These are phyloP conservation scores for Colletotrichum camelliae DNA, from an alignment of 2,329 filamentous ascomycete species.

Conservation along the genomic window DNA sequence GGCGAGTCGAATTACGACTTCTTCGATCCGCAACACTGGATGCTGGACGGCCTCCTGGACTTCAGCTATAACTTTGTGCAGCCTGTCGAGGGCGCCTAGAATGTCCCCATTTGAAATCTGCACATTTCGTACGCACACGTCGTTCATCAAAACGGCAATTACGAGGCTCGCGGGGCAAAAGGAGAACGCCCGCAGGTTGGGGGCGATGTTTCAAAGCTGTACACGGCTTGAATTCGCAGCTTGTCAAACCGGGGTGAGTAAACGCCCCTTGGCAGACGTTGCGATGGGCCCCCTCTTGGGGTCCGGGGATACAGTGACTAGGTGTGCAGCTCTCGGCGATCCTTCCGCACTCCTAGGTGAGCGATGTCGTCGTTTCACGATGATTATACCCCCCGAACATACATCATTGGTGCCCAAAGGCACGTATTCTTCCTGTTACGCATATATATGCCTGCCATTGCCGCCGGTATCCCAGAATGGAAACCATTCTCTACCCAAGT, in stretches of 20 bases:
- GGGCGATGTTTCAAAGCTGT: constrained; percentile 6
- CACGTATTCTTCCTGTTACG: background rate
- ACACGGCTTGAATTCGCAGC: background rate
- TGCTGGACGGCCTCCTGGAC: constrained; percentile 84
- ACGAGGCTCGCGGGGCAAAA: background rate
- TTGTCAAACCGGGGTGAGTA: constrained; percentile 16
- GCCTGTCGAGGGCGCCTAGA: constrained; percentile 58
- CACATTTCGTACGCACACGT: background rate
- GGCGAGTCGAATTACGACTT: constrained; percentile 80
- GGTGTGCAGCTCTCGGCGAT: constrained; percentile 18
- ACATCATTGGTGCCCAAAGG: background rate
- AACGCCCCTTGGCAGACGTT: constrained; percentile 16
- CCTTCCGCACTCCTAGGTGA: constrained; percentile 1
- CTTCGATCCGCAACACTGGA: constrained; percentile 93
- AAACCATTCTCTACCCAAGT: background rate
- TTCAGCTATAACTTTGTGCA: constrained; percentile 73
- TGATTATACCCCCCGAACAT: background rate
- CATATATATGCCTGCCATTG: constrained; percentile 2
- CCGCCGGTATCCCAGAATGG: background rate
- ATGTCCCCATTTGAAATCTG: background rate
- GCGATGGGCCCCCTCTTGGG: constrained; percentile 7
- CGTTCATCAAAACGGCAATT: background rate
- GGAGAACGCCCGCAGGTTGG: background rate
- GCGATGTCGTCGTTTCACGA: background rate
- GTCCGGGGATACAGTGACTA: constrained; percentile 15